phyloP scores from a whole-genome alignment of 176 grass and related monocot genomes.

The Alopecurus myosuroides region DNA sequence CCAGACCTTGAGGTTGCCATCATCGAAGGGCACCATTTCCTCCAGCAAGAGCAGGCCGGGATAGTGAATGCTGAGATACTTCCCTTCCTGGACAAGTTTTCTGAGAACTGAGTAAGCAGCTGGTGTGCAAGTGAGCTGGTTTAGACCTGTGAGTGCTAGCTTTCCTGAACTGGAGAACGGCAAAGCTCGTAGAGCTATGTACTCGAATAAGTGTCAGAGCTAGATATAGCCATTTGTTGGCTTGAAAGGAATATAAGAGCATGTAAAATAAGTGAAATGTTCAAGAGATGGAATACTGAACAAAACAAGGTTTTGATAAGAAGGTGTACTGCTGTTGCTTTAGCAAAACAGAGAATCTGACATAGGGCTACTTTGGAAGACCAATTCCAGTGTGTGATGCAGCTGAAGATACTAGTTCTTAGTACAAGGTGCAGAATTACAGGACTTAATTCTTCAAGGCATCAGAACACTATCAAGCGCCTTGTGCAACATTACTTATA shows the following conservation, averaged over 20 bases:
- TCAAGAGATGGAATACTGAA: background rate
- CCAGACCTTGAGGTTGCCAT: conserved; percentile 38
- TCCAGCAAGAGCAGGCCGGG: conserved; percentile 60
- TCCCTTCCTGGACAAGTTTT: conserved; percentile 35
- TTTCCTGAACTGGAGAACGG: background rate
- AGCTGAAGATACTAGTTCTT: too few species aligned
- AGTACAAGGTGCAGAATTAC: too few species aligned
- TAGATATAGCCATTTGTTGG: background rate
- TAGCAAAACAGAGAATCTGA: background rate
- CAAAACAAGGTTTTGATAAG: background rate
- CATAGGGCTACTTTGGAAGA: background rate
- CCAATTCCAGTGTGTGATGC: too few species aligned
- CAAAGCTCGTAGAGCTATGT: background rate
- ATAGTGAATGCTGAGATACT: conserved; percentile 49
- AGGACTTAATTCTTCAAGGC: too few species aligned
- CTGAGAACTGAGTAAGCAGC: background rate
- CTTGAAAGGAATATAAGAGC: background rate
- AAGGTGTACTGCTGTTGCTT: background rate
- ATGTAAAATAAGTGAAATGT: background rate
- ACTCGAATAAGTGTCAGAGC: conserved; percentile 7
- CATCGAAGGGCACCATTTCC: conserved; percentile 53
- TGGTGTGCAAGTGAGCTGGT: background rate
- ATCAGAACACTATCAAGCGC: too few species aligned
- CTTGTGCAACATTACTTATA: too few species aligned
- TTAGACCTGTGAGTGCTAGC: background rate